A percentile compares a stretch with the other conserved stretches of the same genome.
Evolutionary conservation across 371 early-diverging fungal species (phyloP).

Genomic region (Coemansia sp.): DNA sequence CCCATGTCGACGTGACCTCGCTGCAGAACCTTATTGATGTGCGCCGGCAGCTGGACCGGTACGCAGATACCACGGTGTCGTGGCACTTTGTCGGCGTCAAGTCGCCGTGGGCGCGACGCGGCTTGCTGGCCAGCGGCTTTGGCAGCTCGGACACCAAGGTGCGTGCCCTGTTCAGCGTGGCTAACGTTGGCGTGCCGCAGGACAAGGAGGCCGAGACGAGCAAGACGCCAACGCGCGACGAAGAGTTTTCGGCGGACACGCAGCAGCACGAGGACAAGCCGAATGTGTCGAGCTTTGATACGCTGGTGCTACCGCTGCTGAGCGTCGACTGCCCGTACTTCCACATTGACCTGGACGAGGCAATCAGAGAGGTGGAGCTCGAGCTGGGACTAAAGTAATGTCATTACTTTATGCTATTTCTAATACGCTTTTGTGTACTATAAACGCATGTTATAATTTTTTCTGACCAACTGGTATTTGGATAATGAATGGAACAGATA

Average conservation of each 20-base stretch:
- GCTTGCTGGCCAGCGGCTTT: constrained; percentile 44
- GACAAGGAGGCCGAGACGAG: constrained; percentile 5
- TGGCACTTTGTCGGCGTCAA: constrained; percentile 50
- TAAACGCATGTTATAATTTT: no score
- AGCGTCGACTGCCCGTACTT: constrained; percentile 39
- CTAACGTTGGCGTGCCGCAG: constrained; percentile 28
- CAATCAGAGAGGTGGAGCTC: constrained; percentile 41
- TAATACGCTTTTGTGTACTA: background rate
- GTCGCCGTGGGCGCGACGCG: constrained; percentile 42
- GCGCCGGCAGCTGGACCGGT: constrained; percentile 56
- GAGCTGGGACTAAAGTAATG: constrained; percentile 35
- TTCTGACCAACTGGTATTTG: no score
- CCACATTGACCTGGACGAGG: constrained; percentile 50
- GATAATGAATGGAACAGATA: no score
- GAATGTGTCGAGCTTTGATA: constrained; percentile 22
- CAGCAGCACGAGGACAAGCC: constrained; percentile 5
- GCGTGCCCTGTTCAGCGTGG: constrained; percentile 42
- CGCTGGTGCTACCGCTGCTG: constrained; percentile 36
- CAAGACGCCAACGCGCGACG: background rate
- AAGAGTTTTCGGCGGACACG: constrained; percentile 22
- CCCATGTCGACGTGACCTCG: constrained; percentile 77
- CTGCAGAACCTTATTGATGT: constrained; percentile 69
- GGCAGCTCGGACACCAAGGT: constrained; percentile 26
- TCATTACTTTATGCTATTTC: background rate
- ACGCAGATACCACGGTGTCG: constrained; percentile 47